Percentiles rank a stretch among this genome's conserved stretches.
Evolutionary conservation across 176 grass and related monocot genomes (phyloP).

Genomic region (Pontederia crassipes): DNA sequence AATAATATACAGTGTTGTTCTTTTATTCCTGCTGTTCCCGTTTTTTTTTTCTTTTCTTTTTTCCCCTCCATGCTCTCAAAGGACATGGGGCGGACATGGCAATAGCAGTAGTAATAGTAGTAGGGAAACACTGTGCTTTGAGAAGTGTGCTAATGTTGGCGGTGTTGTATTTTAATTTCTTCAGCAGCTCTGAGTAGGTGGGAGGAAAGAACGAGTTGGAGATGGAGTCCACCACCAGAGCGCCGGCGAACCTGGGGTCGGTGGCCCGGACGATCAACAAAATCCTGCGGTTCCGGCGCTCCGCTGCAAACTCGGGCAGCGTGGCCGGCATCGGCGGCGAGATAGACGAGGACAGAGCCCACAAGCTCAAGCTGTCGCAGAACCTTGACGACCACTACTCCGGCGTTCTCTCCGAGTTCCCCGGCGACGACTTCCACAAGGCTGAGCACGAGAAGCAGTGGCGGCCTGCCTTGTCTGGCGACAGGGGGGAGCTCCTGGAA

Average conservation of each 20-base stretch:
- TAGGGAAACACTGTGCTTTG: no score
- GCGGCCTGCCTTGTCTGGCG: background rate
- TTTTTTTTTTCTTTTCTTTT: no score
- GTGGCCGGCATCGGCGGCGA: background rate
- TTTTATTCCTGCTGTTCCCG: no score
- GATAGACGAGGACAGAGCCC: slow-evolving; percentile 19
- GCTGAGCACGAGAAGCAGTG: background rate
- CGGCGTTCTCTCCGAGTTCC: no score
- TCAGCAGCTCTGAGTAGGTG: no score
- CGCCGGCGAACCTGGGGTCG: slow-evolving; percentile 23
- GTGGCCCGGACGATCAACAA: slow-evolving; percentile 53
- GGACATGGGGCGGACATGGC: no score
- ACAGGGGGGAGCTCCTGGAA: slow-evolving; percentile 28
- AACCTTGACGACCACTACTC: background rate
- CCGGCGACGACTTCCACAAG: background rate
- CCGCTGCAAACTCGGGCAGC: background rate
- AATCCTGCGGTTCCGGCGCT: slow-evolving; percentile 41
- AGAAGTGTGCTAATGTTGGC: no score
- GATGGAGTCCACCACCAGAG: slow-evolving; percentile 27
- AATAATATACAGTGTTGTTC: no score
- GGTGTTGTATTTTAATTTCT: no score
- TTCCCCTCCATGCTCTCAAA: no score
- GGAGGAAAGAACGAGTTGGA: background rate
- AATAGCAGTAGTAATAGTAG: no score
- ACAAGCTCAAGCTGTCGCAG: slow-evolving; percentile 29